Base-by-base conservation (phyloP, 345 rosid genomes). In the Clarkia xantiana region DNA sequence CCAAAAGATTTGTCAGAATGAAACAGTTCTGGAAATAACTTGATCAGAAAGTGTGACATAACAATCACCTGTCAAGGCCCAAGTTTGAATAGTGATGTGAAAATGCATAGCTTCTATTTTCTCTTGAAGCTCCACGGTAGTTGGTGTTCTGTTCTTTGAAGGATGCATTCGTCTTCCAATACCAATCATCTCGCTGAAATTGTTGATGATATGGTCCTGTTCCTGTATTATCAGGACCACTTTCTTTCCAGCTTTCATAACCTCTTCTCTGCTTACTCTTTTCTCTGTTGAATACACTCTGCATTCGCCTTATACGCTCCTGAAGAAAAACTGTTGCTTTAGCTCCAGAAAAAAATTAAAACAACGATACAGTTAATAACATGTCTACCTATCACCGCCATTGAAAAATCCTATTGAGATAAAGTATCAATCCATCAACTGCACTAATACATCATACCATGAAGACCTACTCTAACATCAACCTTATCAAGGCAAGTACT, bases 281-380 rank as follows among this genome's bases (percentile, higher is more conserved):
- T 67, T 81, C 96, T 57, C 98, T 74, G 68, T 86, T 91, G 62
- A 90, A 91, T 53, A 91, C 98, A 57, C 84, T 83, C 67, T 91
- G 96, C 98, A 84, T 91, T 12, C 94, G 94, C 63, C 84, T 83
- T 60, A 91, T 86, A 48, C 98, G 84, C 69, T 86, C 94, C 97
- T 90, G 65, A 62, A 52, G 41, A 39, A 34, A 39, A 6, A 52
- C 3, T 11, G 1, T 34, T 19, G 22, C 25, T 6, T 34, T 6
- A 20, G 18, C 19, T 8, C 14, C n/a, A 16, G 14, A 42, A 40
- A 53, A 10, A 14, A 55, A 18, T 11, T 23, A 11, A 18, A n/a
- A 12, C 14, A 39, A 2, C 36, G 6, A 3, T n/a, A 13, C 10
- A 13, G 53, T 18, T 49, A 4, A n/a, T 49, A 17, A 25, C 38